Base-by-base conservation (phyloP, 1,284 basidiomycete species). In the Meira nashicola region DNA sequence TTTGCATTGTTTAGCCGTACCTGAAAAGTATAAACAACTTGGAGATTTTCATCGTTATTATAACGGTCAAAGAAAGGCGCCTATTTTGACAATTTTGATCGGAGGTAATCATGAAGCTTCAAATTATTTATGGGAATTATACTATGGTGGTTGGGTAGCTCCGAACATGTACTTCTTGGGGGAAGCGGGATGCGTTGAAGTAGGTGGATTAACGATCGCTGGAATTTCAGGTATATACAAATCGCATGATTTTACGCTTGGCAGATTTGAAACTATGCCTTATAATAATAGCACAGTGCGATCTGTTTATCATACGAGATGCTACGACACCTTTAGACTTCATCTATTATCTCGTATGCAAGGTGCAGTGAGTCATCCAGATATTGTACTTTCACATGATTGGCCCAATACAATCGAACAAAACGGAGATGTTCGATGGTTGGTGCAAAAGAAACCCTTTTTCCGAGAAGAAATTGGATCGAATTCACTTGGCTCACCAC, bases 81-180 rank as follows among this genome's bases (percentile, higher is more conserved):
- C 93, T 0, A 79, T 95, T 6, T 80, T 96, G 71, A 99, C 95
- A 0, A 82, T 99, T 37, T 86, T 97, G 54, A 95, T 98, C 71
- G 95, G 95, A 19, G 95, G 95, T 5, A 98, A 99, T 76, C 94
- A 99, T 77, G 94, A 98, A 80, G 92, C 92, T 3, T 93, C 90
- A 57, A 95, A 92, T 74, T 96, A 97, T 78, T 84, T 98, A 81
- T 93, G 90, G 88, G 95, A 99, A 78, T 81, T 96, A 87, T 70
- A 60, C 47, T 68, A 75, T 54, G 76, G 75, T 25, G 76, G 73
- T 33, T 80, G 79, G 94, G 80, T 97, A 14, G 95, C 95, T 0
- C 90, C 90, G 1, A 94, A 95, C 76, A 95, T 98, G 57, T 99
- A 96, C 81, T 98, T 90, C 77, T 84, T 99, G 5, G 95, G 95